phyloP scores from a whole-genome alignment of 768 basidiomycete genomes.

The Dacryopinax primogenitus region DNA sequence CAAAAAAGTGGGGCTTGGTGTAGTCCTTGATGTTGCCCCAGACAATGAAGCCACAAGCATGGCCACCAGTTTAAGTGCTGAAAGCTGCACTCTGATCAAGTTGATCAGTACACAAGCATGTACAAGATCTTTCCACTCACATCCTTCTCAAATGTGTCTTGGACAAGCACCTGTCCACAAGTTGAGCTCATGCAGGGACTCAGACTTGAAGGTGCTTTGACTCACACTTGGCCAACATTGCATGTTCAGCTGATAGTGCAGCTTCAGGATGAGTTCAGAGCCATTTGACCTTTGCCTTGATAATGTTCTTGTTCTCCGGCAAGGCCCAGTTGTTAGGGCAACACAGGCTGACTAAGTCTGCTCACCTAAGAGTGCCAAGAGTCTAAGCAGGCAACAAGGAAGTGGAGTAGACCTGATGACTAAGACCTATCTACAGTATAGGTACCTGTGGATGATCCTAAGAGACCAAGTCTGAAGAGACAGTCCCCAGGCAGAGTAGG shows the following conservation, averaged over 20 bases:
- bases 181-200: not conserved
- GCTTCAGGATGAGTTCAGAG: not conserved
- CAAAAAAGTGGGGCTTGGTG: not conserved
- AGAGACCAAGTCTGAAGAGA: too few species aligned
- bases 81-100: not conserved
- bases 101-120: not conserved
- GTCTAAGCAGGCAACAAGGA: too few species aligned
- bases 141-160: not conserved
- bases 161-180: not conserved
- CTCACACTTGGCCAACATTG: not conserved
- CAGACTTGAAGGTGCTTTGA: not conserved
- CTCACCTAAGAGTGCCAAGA: too few species aligned
- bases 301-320: not conserved
- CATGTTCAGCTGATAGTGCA: not conserved
- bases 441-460: too few species aligned
- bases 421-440: too few species aligned
- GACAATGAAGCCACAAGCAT: slow-evolving; percentile 2
- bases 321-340: not conserved
- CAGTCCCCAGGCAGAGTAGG: too few species aligned
- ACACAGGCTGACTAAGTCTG: too few species aligned
- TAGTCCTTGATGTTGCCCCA: slow-evolving; percentile 1
- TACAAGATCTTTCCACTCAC: not conserved
- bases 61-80: not conserved
- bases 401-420: too few species aligned
- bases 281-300: not conserved